Percentiles rank a stretch among this genome's conserved stretches.
Evolutionary conservation across 208 protist species (phyloP).

Genomic region (Eutreptiella sp.): DNA sequence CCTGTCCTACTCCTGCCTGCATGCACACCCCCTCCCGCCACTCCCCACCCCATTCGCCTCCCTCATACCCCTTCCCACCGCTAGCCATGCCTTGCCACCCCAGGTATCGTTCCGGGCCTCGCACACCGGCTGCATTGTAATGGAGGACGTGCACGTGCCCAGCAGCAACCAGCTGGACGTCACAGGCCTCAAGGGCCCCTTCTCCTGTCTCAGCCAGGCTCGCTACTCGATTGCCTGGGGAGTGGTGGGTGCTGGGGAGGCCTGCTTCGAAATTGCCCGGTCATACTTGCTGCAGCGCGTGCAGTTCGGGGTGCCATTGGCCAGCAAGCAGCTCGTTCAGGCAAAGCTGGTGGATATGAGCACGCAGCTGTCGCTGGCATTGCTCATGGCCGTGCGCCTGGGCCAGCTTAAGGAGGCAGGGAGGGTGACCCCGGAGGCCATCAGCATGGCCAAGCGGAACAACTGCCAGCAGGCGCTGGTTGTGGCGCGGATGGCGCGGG

Average conservation of each 20-base stretch:
- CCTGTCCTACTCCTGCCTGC: too few species aligned
- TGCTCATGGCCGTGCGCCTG: slow-evolving; percentile 44
- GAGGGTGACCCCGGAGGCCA: slow-evolving; percentile 58
- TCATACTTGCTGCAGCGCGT: slow-evolving; percentile 64
- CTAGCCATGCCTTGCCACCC: too few species aligned
- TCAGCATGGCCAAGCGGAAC: slow-evolving; percentile 83
- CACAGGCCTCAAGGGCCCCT: slow-evolving; percentile 66
- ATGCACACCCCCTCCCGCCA: too few species aligned
- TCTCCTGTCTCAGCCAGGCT: slow-evolving; percentile 80
- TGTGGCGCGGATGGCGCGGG: slow-evolving; percentile 65
- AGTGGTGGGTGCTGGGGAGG: slow-evolving; percentile 75
- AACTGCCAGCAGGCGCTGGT: slow-evolving; percentile 68
- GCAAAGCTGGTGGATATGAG: slow-evolving; percentile 78
- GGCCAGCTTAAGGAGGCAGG: slow-evolving; percentile 68
- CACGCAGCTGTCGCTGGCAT: slow-evolving; percentile 71
- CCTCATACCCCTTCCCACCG: too few species aligned
- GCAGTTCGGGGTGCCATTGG: slow-evolving; percentile 76
- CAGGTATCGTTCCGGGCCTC: slow-evolving; percentile 48
- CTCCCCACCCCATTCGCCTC: too few species aligned
- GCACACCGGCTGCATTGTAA: slow-evolving; percentile 63
- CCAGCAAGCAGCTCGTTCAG: slow-evolving; percentile 72
- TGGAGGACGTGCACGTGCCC: slow-evolving; percentile 76
- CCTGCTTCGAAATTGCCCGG: slow-evolving; percentile 54
- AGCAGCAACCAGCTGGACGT: slow-evolving; percentile 53
- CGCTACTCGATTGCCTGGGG: slow-evolving; percentile 86